Conservation (phyloP, 73 alveolate genomes). For the Symbiodinium natans region DNA sequence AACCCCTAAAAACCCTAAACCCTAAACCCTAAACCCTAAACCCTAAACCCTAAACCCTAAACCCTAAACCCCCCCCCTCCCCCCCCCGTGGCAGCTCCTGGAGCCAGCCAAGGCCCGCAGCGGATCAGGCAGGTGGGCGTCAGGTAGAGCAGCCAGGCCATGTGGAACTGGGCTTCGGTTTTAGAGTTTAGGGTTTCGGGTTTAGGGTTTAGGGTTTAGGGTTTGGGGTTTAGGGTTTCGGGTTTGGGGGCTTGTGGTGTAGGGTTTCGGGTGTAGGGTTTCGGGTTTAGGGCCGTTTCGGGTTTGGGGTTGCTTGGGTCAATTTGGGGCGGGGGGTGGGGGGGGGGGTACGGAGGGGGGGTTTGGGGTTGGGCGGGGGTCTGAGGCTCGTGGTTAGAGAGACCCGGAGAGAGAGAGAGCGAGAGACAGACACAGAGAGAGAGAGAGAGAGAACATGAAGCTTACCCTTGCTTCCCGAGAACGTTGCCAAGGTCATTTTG, state of each 20-base stretch:
- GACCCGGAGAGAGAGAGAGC: too few relatives aligned
- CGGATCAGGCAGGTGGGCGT: constrained; percentile 43
- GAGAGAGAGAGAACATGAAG: too few relatives aligned
- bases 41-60: background rate
- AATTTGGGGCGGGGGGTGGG: background rate
- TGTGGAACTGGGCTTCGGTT: background rate
- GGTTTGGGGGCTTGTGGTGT: background rate
- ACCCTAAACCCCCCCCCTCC: background rate
- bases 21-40: too few relatives aligned
- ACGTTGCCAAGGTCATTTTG: too few relatives aligned
- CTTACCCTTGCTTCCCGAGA: too few relatives aligned
- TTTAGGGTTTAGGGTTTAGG: background rate
- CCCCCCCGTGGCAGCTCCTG: background rate
- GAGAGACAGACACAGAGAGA: too few relatives aligned
- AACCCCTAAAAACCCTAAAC: too few relatives aligned
- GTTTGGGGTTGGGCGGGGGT: background rate
- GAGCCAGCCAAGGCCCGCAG: constrained; percentile 41
- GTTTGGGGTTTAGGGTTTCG: background rate
- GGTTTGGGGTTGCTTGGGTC: background rate
- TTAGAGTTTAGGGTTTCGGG: background rate
- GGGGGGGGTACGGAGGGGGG: background rate
- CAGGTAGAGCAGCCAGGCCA: constrained; percentile 31
- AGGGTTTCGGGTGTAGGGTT: background rate
- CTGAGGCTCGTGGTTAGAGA: too few relatives aligned
- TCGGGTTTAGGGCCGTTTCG: background rate